phyloP scores from a whole-genome alignment of 768 basidiomycete species.

The Pisolithus orientalis region DNA sequence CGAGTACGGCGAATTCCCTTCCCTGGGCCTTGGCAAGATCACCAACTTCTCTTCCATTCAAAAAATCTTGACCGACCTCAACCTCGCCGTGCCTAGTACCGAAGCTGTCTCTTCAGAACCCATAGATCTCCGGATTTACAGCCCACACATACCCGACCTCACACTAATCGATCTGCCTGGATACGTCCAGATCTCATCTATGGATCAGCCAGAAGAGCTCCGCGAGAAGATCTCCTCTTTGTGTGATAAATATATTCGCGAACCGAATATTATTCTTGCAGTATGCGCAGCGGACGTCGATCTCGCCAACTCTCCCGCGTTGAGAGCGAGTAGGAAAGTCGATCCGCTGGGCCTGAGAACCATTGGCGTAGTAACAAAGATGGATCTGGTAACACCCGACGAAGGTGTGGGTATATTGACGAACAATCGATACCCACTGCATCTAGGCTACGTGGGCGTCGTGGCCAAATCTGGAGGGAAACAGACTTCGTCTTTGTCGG shows the following conservation, averaged over 20 bases:
- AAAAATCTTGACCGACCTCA: constrained; percentile 88
- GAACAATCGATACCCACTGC: constrained; percentile 93
- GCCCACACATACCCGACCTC: constrained; percentile 92
- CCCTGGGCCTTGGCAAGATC: constrained; percentile 82
- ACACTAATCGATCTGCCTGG: constrained; percentile 97
- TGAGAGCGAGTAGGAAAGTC: constrained; percentile 87
- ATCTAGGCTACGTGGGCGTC: constrained; percentile 95
- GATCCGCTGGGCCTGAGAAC: constrained; percentile 94
- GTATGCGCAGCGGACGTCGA: constrained; percentile 99
- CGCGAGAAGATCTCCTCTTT: constrained; percentile 87
- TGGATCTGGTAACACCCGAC: constrained; percentile 91
- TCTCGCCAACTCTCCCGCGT: constrained; percentile 93
- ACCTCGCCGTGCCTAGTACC: constrained; percentile 84
- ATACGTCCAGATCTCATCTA: constrained; percentile 89
- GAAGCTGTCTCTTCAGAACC: constrained; percentile 92
- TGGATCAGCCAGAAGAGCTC: constrained; percentile 93
- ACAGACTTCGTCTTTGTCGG: constrained; percentile 43
- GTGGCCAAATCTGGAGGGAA: constrained; percentile 76
- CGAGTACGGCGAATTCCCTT: constrained; percentile 95
- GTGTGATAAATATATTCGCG: constrained; percentile 97
- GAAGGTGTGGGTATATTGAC: constrained; percentile 74
- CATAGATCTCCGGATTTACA: constrained; percentile 95
- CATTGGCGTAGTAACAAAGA: constrained; percentile 97
- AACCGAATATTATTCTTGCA: constrained; percentile 99
- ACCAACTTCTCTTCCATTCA: constrained; percentile 91